Percentiles rank a stretch among this genome's conserved stretches.
Evolutionary conservation across 176 grass and related monocot genomes (phyloP).

Genomic region (Dendrocalamus sinicus): DNA sequence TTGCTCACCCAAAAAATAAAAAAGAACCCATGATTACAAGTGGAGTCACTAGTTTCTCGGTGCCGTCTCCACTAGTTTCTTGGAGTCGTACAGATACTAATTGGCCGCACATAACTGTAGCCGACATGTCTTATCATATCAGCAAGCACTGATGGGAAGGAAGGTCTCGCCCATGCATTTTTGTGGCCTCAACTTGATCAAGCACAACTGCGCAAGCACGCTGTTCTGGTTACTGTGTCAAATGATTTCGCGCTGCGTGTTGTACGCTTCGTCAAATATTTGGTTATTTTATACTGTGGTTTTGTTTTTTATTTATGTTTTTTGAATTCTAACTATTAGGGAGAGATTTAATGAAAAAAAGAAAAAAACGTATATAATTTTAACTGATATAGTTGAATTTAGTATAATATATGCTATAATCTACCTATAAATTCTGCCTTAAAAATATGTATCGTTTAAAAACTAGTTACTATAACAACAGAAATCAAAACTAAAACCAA

Average conservation of each 20-base stretch:
- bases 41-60: slow-evolving; percentile 7
- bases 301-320: no score
- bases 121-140: slow-evolving; percentile 40
- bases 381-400: no score
- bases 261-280: neutral
- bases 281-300: no score
- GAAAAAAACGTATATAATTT: no score
- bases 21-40: slow-evolving; percentile 2
- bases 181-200: slow-evolving; percentile 26
- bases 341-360: no score
- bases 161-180: slow-evolving; percentile 25
- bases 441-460: no score
- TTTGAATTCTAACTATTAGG: no score
- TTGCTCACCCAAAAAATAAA: neutral
- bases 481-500: no score
- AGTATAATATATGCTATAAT: no score
- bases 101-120: neutral
- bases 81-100: neutral
- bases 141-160: neutral
- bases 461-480: no score
- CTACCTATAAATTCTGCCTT: no score
- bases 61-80: neutral
- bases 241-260: neutral
- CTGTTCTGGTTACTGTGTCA: slow-evolving; percentile 4
- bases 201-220: neutral